Percentiles rank a stretch among this genome's conserved stretches.
Evolutionary conservation across 768 basidiomycete species (phyloP).

Genomic region (Naganishia kalamii): DNA sequence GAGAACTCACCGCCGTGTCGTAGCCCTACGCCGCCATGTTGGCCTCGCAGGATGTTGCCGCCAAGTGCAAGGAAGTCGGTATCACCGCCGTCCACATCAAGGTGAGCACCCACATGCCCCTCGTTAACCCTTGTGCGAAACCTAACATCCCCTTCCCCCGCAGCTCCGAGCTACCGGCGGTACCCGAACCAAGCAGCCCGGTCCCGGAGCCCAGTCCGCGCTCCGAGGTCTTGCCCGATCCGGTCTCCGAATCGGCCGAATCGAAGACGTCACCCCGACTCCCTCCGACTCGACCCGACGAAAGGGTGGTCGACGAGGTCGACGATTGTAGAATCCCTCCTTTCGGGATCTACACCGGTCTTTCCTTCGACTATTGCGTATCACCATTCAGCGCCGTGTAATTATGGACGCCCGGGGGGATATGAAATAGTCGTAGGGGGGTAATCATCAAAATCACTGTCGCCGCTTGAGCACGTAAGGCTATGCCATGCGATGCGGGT

Average conservation of each 20-base stretch:
- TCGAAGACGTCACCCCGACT: conserved; percentile 95
- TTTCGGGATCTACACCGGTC: not conserved
- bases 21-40: conserved; percentile 75
- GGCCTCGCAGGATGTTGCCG: conserved; percentile 93
- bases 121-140: not conserved
- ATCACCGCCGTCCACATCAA: conserved; percentile 99
- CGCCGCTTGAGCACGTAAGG: conserved; percentile 19
- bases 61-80: conserved; percentile 95
- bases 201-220: conserved; percentile 95
- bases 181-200: conserved; percentile 97
- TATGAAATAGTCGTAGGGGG: not conserved
- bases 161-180: conserved; percentile 86
- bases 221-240: conserved; percentile 96
- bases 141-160: not conserved
- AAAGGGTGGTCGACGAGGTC: conserved; percentile 99
- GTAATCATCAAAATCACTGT: not conserved
- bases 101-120: conserved; percentile 23
- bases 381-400: not conserved
- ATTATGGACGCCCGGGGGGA: not conserved
- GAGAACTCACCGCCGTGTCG: not conserved
- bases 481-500: not conserved
- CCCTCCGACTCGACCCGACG: conserved; percentile 95
- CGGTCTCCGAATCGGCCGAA: conserved; percentile 95
- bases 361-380: not conserved
- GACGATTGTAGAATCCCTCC: conserved; percentile 61